Base-by-base conservation (phyloP, 495 filamentous ascomycete species). In the Aspergillus cristatus region DNA sequence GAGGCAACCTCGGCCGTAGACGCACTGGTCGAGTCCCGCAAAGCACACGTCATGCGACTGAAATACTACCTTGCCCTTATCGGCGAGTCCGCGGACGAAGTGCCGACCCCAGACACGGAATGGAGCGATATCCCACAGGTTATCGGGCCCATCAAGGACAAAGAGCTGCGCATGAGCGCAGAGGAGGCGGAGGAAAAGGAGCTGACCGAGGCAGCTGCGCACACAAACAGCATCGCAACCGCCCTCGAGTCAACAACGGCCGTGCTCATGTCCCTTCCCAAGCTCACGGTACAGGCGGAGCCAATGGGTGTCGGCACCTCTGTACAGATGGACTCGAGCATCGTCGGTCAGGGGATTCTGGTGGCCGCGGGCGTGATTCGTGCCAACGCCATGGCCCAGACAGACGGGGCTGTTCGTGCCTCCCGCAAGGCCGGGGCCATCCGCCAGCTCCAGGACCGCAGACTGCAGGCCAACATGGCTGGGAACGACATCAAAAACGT, bases 401-500 rank as follows among this genome's bases (percentile, higher is more conserved):
- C n/a, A n/a, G n/a, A n/a, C n/a, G n/a, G n/a, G n/a, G n/a, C n/a
- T n/a, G n/a, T n/a, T n/a, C n/a, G n/a, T n/a, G 40, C 40, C 7
- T 16, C 12, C 11, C 29, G 37, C 3, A 40, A 37, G 24, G 30
- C 14, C 8, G 12, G 8, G 1, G n/a, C 53, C n/a, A 16, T 41
- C 6, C 43, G 49, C 1, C 42, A 49, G 36, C 44, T 53, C 3
- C 50, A 61, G 32, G 55, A 63, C 5, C 43, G 60, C 3, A 11
- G 35, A 4, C 40, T 36, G 2, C 32, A 49, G 25, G 54, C 53
- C 18, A 64, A 64, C 35, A 14, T 34, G 4, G 39, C 45, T 6
- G 60, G 54, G 1, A 24, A 30, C 25, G 59, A 67, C 14, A 46
- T 65, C 38, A 48, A 44, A 30, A 20, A 20, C 6, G 51, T 59